Conservation (phyloP, 2,329 filamentous ascomycete species). For the Septoria petroselini region DNA sequence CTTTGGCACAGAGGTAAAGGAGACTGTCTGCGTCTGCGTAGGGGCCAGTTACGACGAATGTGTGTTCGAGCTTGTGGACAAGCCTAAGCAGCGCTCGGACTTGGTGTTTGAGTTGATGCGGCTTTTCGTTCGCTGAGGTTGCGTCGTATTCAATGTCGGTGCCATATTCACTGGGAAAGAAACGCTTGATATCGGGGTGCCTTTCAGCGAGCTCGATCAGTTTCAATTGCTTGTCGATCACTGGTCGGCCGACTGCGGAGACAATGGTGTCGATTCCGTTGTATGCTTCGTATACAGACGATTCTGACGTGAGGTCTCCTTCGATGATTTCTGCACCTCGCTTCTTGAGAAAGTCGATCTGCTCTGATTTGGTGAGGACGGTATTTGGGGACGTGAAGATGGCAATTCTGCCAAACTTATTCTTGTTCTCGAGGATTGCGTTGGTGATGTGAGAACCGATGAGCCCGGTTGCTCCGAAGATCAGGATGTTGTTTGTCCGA, state of each 20-base stretch:
- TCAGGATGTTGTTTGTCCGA: conserved; percentile 45
- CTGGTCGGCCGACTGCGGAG: conserved; percentile 62
- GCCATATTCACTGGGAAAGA: conserved; percentile 67
- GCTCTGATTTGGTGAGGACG: conserved; percentile 49
- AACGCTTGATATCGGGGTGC: conserved; percentile 55
- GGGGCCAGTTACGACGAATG: conserved; percentile 68
- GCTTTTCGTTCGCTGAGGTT: conserved; percentile 58
- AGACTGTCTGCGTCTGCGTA: conserved; percentile 53
- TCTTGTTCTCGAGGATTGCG: conserved; percentile 48
- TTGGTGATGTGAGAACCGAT: conserved; percentile 53
- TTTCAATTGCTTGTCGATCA: conserved; percentile 58
- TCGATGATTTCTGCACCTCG: conserved; percentile 54
- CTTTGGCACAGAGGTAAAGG: conserved; percentile 53
- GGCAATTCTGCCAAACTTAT: conserved; percentile 50
- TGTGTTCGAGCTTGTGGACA: conserved; percentile 55
- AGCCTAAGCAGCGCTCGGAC: conserved; percentile 61
- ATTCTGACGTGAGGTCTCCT: conserved; percentile 53
- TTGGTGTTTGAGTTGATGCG: conserved; percentile 67
- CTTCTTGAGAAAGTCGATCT: conserved; percentile 48
- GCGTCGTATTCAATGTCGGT: conserved; percentile 62
- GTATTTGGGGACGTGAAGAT: conserved; percentile 57
- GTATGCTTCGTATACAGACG: conserved; percentile 57
- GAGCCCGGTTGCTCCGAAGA: conserved; percentile 54
- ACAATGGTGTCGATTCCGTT: conserved; percentile 61
- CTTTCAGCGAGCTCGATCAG: conserved; percentile 60